Evolutionary conservation across 176 grass and related monocot species (phyloP).

Genomic region (Musa beccarii): DNA sequence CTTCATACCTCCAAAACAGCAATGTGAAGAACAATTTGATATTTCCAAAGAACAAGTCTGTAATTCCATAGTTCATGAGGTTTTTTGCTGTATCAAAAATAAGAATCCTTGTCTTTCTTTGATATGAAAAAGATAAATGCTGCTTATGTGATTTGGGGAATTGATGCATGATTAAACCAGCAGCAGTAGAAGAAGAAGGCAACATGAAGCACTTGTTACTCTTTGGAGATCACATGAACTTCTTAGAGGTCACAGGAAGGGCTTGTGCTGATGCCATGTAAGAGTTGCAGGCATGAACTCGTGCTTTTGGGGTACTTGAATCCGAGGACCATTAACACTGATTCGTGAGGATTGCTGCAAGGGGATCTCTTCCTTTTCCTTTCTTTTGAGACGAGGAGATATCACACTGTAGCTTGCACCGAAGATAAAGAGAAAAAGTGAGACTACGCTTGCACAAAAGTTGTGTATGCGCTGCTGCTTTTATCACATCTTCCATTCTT

Average conservation of each 20-base stretch:
- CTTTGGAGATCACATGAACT: too few species aligned
- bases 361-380: neutral
- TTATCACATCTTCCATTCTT: slow-evolving; percentile 14
- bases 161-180: too few species aligned
- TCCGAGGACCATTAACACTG: neutral
- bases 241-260: neutral
- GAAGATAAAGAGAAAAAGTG: slow-evolving; percentile 1
- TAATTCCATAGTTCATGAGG: too few species aligned
- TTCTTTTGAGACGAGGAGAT: slow-evolving; percentile 3
- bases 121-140: too few species aligned
- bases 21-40: too few species aligned
- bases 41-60: too few species aligned
- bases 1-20: too few species aligned
- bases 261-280: neutral
- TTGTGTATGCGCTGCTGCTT: neutral
- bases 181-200: too few species aligned
- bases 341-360: slow-evolving; percentile 6
- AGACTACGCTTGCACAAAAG: neutral
- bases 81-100: too few species aligned
- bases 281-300: neutral
- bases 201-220: too few species aligned
- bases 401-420: neutral
- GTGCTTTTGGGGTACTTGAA: slow-evolving; percentile 2
- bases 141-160: too few species aligned
- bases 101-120: too few species aligned